Evolutionary conservation across 2,329 filamentous ascomycete genomes (phyloP), one percentile per base, ranked within the genome.

Genomic region (Cylindrodendrum hubeiense): DNA sequence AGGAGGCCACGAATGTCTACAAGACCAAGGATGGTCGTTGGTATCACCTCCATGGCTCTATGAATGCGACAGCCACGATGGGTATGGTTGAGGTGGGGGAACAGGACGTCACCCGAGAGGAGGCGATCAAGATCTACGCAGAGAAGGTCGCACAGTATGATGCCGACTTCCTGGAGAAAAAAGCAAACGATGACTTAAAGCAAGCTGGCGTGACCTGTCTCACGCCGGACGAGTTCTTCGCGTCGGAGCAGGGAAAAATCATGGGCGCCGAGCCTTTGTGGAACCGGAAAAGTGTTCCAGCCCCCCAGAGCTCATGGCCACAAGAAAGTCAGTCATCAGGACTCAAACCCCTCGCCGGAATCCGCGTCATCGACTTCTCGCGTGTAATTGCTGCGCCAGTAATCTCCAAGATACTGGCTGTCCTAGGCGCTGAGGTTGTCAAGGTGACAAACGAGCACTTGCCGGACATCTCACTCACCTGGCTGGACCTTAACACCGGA

Each of bases 361-460:
- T 80, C 24, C 75, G 77, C 37, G 65, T 79, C 17, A 72, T 80
- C 1, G 78, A 80, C 52, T 70, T 79, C 17, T 78, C 77, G 8
- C 70, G 78, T 7, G 78, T 78, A 7, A 79, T 80, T 13, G 78
- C 78, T 1, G 78, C 76, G 0, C 77, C 78, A 0, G 75, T 76
- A 1, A 76, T 79, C 7, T 75, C 77, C 15, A 73, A 74, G 34
- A 71, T 77, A 4, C 70, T 78, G 19, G 77, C 76, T 2, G 65
- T 77, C 7, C 73, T 79, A 21, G 77, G 78, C 10, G 77, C 78
- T 3, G 75, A 77, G 6, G 78, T 79, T 2, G 64, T 79, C 13
- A 73, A 77, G 46, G 76, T 79, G 34, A 77, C 78, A 1, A 77
- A 72, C 43, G 74, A 68, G 46, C 70, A 71, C 7, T 54, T 79